Conservation (phyloP, 768 basidiomycete species). For the Mycena galopus region DNA sequence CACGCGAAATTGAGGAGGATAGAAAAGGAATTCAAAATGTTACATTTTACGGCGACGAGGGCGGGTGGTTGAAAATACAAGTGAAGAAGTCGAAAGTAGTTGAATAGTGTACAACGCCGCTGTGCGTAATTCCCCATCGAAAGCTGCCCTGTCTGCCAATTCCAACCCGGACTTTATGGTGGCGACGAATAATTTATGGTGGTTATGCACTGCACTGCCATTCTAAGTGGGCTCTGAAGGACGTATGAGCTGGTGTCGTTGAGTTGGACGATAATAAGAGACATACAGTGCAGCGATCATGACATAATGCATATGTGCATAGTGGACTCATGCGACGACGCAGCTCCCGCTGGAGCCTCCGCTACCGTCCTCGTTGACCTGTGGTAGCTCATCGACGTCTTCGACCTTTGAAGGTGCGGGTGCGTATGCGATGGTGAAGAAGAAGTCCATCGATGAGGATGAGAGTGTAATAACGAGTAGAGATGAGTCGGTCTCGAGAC, state of each 20-base stretch:
- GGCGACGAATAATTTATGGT: conserved; percentile 23
- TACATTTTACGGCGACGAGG: conserved; percentile 1
- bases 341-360: conserved; percentile 29
- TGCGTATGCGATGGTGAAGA: conserved; percentile 25
- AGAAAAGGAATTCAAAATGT: neutral
- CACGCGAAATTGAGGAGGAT: no score
- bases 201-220: neutral
- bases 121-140: conserved; percentile 19
- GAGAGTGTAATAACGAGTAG: neutral
- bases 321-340: conserved; percentile 21
- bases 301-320: neutral
- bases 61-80: neutral
- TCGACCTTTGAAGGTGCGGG: conserved; percentile 11
- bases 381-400: conserved; percentile 23
- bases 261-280: neutral
- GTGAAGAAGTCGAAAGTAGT: conserved; percentile 14
- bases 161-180: conserved; percentile 30
- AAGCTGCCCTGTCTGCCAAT: conserved; percentile 17
- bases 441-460: conserved; percentile 29
- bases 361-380: conserved; percentile 31
- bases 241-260: neutral
- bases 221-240: neutral
- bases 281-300: neutral
- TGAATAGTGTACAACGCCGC: conserved; percentile 25
- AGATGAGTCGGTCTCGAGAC: no score